Percentiles rank a stretch among this genome's conserved stretches.
Conservation (phyloP, 768 basidiomycete genomes). For the Mycena olivaceomarginata region DNA sequence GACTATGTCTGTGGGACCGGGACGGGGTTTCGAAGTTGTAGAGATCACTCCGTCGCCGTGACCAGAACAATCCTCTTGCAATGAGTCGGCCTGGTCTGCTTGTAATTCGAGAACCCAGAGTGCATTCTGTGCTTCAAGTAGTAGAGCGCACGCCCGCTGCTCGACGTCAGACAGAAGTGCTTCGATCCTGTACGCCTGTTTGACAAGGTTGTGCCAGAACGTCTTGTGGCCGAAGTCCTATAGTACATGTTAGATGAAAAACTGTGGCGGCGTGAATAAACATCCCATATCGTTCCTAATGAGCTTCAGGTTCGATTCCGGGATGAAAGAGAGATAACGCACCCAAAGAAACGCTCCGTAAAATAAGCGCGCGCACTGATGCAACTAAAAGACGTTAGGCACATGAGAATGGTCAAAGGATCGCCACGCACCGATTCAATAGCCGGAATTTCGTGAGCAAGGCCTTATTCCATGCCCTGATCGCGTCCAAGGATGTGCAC, state of each 20-base stretch:
- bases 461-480: conserved; percentile 56
- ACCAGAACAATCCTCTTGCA: conserved; percentile 38
- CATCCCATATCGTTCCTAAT: conserved; percentile 57
- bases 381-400: conserved; percentile 50
- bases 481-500: conserved; percentile 54
- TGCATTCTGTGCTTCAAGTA: conserved; percentile 58
- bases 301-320: conserved; percentile 20
- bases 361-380: conserved; percentile 61
- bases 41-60: conserved; percentile 38
- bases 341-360: conserved; percentile 64
- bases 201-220: conserved; percentile 58
- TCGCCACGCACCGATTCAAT: conserved; percentile 51
- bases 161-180: conserved; percentile 54
- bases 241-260: conserved; percentile 31
- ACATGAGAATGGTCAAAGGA: background rate
- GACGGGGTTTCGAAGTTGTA: conserved; percentile 10
- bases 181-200: conserved; percentile 55
- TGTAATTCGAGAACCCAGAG: conserved; percentile 58
- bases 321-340: conserved; percentile 31
- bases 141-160: conserved; percentile 56
- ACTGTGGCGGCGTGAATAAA: conserved; percentile 42
- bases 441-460: conserved; percentile 57
- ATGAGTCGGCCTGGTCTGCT: conserved; percentile 31
- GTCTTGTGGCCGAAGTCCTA: conserved; percentile 63
- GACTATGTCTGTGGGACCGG: conserved; percentile 39